These are phyloP conservation scores for Populus tremula DNA, from an alignment of 345 rosid species.

Conservation along the genomic window DNA sequence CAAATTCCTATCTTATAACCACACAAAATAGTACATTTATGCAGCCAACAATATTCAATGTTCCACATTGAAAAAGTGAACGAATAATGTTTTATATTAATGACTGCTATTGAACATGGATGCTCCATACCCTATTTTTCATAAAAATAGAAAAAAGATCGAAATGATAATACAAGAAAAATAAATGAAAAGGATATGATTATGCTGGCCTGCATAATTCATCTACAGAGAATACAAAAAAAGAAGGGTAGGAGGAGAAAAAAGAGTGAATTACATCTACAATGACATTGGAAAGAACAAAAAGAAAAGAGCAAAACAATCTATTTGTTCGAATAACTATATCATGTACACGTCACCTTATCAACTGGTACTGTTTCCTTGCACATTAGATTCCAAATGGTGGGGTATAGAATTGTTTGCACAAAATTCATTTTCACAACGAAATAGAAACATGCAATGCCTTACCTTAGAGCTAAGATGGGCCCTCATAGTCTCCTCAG, in stretches of 20 bases:
- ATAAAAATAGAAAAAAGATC: not conserved
- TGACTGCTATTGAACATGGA: not conserved
- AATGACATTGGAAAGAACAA: not conserved
- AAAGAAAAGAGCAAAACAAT: not conserved
- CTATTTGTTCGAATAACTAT: not conserved
- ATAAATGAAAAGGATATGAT: not conserved
- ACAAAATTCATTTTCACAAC: not conserved
- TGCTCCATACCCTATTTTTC: not conserved
- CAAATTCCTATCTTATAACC: too few species aligned
- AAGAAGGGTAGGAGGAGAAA: not conserved
- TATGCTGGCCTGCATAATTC: not conserved
- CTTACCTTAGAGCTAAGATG: constrained; percentile 83
- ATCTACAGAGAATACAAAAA: not conserved
- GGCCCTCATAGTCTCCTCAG: constrained; percentile 56
- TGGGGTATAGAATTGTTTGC: not conserved
- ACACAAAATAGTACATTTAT: not conserved
- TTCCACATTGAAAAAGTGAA: not conserved
- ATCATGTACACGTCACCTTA: not conserved
- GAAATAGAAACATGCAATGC: not conserved
- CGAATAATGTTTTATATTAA: not conserved
- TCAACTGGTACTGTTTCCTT: not conserved
- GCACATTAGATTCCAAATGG: not conserved
- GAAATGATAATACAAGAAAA: not conserved
- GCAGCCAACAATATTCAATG: not conserved
- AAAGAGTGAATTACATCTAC: not conserved